phyloP scores from a whole-genome alignment of 441 rosid species.

The Viola pubescens region DNA sequence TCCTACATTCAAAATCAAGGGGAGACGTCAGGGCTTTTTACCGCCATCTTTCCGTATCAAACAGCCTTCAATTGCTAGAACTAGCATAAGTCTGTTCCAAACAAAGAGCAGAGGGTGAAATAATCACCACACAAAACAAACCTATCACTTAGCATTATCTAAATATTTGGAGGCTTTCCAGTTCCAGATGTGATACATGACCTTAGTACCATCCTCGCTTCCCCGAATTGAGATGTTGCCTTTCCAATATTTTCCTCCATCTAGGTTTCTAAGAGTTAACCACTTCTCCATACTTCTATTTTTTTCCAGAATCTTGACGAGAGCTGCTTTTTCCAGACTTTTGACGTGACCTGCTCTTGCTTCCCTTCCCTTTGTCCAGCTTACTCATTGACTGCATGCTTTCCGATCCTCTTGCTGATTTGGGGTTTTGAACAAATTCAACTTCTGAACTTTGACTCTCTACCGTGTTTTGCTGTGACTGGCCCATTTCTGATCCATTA shows the following conservation, averaged over 20 bases:
- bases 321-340: constrained; percentile 13
- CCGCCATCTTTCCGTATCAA: background rate
- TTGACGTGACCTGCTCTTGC: background rate
- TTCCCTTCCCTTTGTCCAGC: constrained; percentile 13
- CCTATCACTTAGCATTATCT: constrained; percentile 34
- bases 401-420: constrained; percentile 24
- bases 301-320: constrained; percentile 17
- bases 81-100: constrained; percentile 3
- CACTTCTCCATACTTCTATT: constrained; percentile 21
- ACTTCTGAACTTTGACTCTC: constrained; percentile 18
- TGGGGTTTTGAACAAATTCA: constrained; percentile 18
- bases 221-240: constrained; percentile 7
- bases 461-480: constrained; percentile 14
- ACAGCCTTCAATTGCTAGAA: constrained; percentile 5
- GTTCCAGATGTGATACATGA: constrained; percentile 13
- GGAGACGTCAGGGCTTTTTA: too few relatives aligned
- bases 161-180: constrained; percentile 25
- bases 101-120: constrained; percentile 4
- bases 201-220: constrained; percentile 29
- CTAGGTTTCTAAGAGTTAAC: constrained; percentile 16
- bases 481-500: constrained; percentile 24
- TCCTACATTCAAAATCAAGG: too few relatives aligned
- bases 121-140: background rate
- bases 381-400: constrained; percentile 19
- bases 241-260: constrained; percentile 21